Conservation (phyloP, 495 filamentous ascomycete genomes). For the Glonium stellatum region DNA sequence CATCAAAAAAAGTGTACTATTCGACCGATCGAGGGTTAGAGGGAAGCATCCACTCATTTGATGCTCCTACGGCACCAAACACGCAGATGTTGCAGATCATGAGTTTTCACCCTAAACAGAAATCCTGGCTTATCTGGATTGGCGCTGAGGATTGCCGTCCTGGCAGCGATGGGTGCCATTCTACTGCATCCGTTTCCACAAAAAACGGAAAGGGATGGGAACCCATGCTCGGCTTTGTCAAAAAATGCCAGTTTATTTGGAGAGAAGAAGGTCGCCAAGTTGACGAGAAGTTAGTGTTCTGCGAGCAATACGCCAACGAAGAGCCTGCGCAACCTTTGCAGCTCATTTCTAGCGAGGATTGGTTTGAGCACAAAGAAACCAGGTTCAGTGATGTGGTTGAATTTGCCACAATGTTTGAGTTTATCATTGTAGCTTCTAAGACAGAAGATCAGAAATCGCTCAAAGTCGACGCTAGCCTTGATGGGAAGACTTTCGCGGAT, state of each 20-base stretch:
- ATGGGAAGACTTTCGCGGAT: conserved; percentile 72
- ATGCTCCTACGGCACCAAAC: conserved; percentile 49
- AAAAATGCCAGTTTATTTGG: conserved; percentile 72
- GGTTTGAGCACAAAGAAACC: conserved; percentile 55
- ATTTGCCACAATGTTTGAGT: conserved; percentile 91
- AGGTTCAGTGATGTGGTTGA: conserved; percentile 64
- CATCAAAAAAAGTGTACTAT: conserved; percentile 60
- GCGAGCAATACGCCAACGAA: conserved; percentile 64
- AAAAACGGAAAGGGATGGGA: conserved; percentile 76
- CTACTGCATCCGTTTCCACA: conserved; percentile 59
- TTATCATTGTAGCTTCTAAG: conserved; percentile 79
- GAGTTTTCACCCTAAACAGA: conserved; percentile 71
- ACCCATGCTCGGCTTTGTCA: conserved; percentile 56
- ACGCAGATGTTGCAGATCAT: conserved; percentile 46
- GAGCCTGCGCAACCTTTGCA: conserved; percentile 52
- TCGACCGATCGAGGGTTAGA: conserved; percentile 64
- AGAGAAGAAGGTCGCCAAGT: conserved; percentile 53
- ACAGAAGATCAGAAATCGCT: conserved; percentile 58
- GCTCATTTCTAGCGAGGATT: conserved; percentile 67
- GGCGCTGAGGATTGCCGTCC: conserved; percentile 55
- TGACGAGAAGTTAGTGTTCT: conserved; percentile 67
- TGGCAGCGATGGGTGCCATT: conserved; percentile 50
- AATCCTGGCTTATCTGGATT: conserved; percentile 86
- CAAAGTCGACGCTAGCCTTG: conserved; percentile 72
- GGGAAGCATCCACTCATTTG: conserved; percentile 55